Evolutionary conservation across 1,284 basidiomycete genomes (phyloP), one percentile per base, ranked within the genome.

Genomic region (Heimioporus punctisporus): DNA sequence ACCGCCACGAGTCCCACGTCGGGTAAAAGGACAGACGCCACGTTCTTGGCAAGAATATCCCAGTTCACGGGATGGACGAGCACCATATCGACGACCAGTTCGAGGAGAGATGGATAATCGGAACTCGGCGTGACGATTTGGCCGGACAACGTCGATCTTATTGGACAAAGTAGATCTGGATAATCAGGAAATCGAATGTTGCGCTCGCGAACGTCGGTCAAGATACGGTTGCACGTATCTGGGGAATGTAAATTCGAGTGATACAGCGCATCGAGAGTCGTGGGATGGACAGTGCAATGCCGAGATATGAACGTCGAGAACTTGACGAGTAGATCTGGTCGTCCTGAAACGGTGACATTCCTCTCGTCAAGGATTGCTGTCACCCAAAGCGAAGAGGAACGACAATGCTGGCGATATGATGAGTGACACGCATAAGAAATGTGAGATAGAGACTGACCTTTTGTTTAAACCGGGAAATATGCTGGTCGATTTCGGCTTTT

Each of bases 321-420:
- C 24, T 64, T 60, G 9, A 66, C 60, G 19, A 88, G 69, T 43
- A 75, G 55, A 52, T 81, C 76, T 1, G 85, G 84, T 44, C 70
- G 75, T 19, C 85, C 86, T 5, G 86, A 87, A 48, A 86, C 70
- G 5, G 85, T 84, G 50, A 84, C 69, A 54, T 76, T 80, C 15
- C 61, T 70, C 50, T 74, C 70, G 55, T 77, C 74, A 44, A 80
- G 73, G 51, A 84, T 70, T 5, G 82, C 79, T 3, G 83, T 85
- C 45, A 86, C 66, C 61, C 70, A 76, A 58, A 86, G 64, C 10
- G 63, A 58, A 26, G 72, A 57, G 41, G 48, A 56, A 31, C 60
- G 45, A 46, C 50, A 58, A 56, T 58, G 55, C 60, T 62, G 61
- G 66, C 30, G 3, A 12, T 42, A 54, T 45, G 41, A 41, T 58